phyloP scores from a whole-genome alignment of 139 green algal species.

The Raphidocelis subcapitata region DNA sequence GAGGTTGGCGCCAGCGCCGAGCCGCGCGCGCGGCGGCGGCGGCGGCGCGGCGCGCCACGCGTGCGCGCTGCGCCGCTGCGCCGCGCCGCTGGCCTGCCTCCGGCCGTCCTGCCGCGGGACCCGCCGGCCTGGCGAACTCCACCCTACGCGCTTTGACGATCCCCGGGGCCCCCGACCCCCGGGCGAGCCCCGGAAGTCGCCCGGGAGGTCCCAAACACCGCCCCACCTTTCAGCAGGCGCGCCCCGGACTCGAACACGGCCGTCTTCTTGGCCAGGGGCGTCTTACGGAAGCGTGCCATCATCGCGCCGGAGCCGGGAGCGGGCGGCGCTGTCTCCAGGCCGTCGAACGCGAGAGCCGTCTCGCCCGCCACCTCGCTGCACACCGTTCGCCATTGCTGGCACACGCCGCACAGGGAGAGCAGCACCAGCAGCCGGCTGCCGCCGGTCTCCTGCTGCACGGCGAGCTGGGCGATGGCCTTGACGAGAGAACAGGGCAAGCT shows the following conservation, averaged over 20 bases:
- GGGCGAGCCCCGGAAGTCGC: background rate
- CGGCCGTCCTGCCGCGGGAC: background rate
- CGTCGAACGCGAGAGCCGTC: constrained; percentile 43
- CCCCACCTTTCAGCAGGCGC: constrained; percentile 42
- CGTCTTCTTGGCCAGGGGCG: constrained; percentile 31
- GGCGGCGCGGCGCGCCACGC: too few relatives aligned
- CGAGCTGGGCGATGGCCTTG: too few relatives aligned
- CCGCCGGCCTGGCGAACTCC: background rate
- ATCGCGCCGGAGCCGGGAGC: constrained; percentile 5
- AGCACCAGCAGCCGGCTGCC: constrained; percentile 42
- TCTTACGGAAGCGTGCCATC: constrained; percentile 34
- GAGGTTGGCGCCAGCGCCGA: background rate
- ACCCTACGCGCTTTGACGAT: background rate
- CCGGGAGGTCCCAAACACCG: too few relatives aligned
- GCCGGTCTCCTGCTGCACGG: too few relatives aligned
- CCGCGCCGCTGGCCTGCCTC: background rate
- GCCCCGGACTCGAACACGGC: constrained; percentile 38
- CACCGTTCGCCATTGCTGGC: constrained; percentile 53
- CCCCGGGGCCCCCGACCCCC: background rate
- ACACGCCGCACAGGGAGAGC: constrained; percentile 47
- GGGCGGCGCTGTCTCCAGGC: constrained; percentile 35
- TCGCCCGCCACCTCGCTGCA: constrained; percentile 3
- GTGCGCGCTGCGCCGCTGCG: background rate
- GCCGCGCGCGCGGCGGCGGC: background rate
- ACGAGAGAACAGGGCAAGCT: too few relatives aligned